Evolutionary conservation across 257 asterid genomes (phyloP).

Genomic region (Dorcoceras hygrometricum): DNA sequence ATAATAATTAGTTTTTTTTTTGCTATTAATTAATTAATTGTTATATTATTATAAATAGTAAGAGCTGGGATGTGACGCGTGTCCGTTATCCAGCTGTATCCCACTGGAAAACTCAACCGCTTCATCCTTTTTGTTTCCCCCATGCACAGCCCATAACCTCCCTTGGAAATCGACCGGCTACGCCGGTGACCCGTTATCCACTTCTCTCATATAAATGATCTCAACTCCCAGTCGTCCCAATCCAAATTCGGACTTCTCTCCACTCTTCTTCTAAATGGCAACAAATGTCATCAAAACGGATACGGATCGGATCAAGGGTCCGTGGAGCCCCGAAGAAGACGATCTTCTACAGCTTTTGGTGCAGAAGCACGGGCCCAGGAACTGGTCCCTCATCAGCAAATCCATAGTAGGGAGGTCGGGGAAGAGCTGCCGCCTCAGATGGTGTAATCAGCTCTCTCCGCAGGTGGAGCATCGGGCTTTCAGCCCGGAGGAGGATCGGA

Average conservation of each 20-base stretch:
- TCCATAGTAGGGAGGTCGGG: slow-evolving; percentile 42
- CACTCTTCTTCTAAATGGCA: slow-evolving; percentile 13
- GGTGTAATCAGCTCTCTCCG: slow-evolving; percentile 56
- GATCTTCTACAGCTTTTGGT: slow-evolving; percentile 31
- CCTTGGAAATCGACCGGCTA: not conserved
- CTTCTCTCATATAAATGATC: not conserved
- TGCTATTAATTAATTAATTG: no score
- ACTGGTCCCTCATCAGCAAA: slow-evolving; percentile 45
- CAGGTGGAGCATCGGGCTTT: slow-evolving; percentile 45
- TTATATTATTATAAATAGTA: slow-evolving; percentile 5
- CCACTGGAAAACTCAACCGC: slow-evolving; percentile 22
- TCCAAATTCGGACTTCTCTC: not conserved
- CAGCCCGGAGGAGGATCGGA: slow-evolving; percentile 37
- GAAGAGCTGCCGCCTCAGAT: slow-evolving; percentile 46
- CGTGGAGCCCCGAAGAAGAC: slow-evolving; percentile 57
- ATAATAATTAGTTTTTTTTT: no score
- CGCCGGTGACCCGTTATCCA: not conserved
- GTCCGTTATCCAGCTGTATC: slow-evolving; percentile 25
- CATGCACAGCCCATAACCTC: slow-evolving; percentile 14
- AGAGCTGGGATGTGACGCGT: slow-evolving; percentile 9
- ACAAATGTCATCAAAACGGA: not conserved
- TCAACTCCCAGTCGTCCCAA: not conserved
- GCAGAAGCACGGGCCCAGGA: slow-evolving; percentile 36
- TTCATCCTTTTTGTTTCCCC: not conserved
- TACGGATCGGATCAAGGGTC: slow-evolving; percentile 41